Evolutionary conservation across 768 basidiomycete species (phyloP).

Genomic region (Kockovaella imperatae): DNA sequence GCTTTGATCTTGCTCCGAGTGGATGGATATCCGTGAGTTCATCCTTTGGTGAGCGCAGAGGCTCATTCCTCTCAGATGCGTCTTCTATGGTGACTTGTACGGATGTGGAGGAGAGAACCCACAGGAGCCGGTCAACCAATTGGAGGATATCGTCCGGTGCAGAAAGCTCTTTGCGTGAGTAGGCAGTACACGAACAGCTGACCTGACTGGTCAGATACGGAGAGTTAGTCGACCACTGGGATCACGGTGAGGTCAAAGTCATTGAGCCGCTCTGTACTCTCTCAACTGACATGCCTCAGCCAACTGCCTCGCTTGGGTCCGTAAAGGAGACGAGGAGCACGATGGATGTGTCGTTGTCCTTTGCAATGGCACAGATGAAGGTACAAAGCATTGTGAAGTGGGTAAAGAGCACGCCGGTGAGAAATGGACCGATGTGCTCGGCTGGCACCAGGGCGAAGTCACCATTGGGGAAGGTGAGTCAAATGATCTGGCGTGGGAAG

Average conservation of each 20-base stretch:
- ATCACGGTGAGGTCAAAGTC: constrained; percentile 38
- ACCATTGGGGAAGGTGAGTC: constrained; percentile 46
- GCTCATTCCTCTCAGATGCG: constrained; percentile 16
- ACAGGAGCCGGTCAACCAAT: constrained; percentile 44
- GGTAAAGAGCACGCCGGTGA: constrained; percentile 49
- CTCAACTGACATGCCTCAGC: constrained; percentile 20
- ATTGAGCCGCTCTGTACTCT: not conserved
- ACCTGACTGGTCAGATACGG: constrained; percentile 40
- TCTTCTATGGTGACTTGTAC: constrained; percentile 46
- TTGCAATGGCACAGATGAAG: constrained; percentile 42
- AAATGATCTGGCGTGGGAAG: not conserved
- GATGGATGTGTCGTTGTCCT: constrained; percentile 45
- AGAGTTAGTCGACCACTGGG: constrained; percentile 45
- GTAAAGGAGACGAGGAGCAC: constrained; percentile 46
- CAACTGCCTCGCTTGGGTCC: constrained; percentile 48
- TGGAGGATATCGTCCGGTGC: constrained; percentile 44
- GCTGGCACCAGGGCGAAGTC: constrained; percentile 49
- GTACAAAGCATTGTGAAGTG: constrained; percentile 46
- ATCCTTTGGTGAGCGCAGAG: not conserved
- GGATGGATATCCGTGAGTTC: constrained; percentile 46
- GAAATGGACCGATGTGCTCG: constrained; percentile 49
- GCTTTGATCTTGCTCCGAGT: constrained; percentile 46
- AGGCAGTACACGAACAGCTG: not conserved
- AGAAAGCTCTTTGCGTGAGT: constrained; percentile 37
- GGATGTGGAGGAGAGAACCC: constrained; percentile 46